Percentiles rank a stretch among this genome's conserved stretches.
Conservation (phyloP, 257 asterid species). For the Haberlea rhodopensis region DNA sequence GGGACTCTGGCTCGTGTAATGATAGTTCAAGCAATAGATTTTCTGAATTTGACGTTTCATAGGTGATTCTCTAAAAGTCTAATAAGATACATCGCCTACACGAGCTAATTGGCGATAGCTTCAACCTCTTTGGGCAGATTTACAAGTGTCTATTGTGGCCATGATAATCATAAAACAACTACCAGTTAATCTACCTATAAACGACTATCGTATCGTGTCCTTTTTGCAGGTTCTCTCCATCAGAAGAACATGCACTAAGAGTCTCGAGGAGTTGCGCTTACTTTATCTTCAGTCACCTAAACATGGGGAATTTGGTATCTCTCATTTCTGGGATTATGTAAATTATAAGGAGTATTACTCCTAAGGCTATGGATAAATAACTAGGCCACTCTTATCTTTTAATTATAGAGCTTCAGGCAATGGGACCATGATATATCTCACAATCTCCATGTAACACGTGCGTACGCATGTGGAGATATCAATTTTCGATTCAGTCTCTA, state of each 20-base stretch:
- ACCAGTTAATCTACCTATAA: constrained; percentile 19
- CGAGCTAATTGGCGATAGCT: too few relatives aligned
- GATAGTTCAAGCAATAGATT: constrained; percentile 33
- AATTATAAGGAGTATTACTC: constrained; percentile 66
- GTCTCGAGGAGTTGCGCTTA: constrained; percentile 56
- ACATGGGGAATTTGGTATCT: constrained; percentile 62
- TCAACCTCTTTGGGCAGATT: too few relatives aligned
- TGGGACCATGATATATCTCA: too few relatives aligned
- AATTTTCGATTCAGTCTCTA: too few relatives aligned
- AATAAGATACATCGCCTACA: constrained; percentile 4
- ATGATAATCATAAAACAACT: not conserved
- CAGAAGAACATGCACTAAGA: constrained; percentile 52
- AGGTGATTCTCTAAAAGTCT: constrained; percentile 45
- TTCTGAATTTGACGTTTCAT: constrained; percentile 50
- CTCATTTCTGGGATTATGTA: constrained; percentile 82
- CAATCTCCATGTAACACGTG: not conserved
- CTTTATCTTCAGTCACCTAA: constrained; percentile 67
- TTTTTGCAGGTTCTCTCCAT: constrained; percentile 63
- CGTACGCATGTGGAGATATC: not conserved
- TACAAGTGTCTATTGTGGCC: not conserved
- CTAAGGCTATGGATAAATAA: constrained; percentile 42
- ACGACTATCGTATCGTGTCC: not conserved
- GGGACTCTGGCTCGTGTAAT: constrained; percentile 37
- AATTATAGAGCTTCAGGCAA: constrained; percentile 25
- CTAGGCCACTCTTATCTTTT: constrained; percentile 38